Conservation (phyloP, 352 stramenopile genomes). For the Globisporangium cylindrosporum region DNA sequence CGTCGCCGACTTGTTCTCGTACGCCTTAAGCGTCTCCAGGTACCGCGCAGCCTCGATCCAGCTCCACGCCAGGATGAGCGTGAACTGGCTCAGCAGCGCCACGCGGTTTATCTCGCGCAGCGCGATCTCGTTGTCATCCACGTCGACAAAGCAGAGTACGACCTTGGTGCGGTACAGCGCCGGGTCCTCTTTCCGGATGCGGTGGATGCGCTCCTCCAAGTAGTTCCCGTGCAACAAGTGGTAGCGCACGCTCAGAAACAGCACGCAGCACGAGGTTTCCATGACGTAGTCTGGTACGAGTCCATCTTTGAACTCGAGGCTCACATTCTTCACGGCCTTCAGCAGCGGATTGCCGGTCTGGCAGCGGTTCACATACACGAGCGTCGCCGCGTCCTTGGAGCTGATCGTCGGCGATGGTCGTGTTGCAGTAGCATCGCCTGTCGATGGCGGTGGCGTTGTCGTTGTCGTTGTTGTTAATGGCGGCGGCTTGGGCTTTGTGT, state of each 20-base stretch:
- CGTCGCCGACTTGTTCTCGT: constrained; percentile 94
- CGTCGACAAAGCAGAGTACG: constrained; percentile 94
- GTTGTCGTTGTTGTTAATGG: neutral
- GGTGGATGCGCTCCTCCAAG: constrained; percentile 88
- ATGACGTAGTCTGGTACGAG: constrained; percentile 96
- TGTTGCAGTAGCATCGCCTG: constrained; percentile 8
- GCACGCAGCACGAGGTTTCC: constrained; percentile 79
- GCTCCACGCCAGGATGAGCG: constrained; percentile 93
- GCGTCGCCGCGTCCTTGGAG: constrained; percentile 41
- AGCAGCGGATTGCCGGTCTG: constrained; percentile 95
- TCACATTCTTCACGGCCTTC: constrained; percentile 91
- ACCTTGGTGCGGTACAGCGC: constrained; percentile 84
- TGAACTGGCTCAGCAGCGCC: constrained; percentile 89
- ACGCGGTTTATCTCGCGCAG: constrained; percentile 93
- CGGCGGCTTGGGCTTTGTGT: constrained; percentile 26
- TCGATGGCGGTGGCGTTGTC: too few relatives aligned
- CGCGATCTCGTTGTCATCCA: constrained; percentile 92
- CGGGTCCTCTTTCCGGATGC: constrained; percentile 78
- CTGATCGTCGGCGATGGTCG: constrained; percentile 7
- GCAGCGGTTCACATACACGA: constrained; percentile 73
- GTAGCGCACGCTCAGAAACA: constrained; percentile 91
- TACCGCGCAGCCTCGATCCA: constrained; percentile 94
- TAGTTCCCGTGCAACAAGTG: constrained; percentile 89
- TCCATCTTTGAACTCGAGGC: constrained; percentile 85
- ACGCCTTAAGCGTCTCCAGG: constrained; percentile 95